phyloP scores from a whole-genome alignment of 192 early-diverging fungal genomes.

The Umbelopsis ramanniana region DNA sequence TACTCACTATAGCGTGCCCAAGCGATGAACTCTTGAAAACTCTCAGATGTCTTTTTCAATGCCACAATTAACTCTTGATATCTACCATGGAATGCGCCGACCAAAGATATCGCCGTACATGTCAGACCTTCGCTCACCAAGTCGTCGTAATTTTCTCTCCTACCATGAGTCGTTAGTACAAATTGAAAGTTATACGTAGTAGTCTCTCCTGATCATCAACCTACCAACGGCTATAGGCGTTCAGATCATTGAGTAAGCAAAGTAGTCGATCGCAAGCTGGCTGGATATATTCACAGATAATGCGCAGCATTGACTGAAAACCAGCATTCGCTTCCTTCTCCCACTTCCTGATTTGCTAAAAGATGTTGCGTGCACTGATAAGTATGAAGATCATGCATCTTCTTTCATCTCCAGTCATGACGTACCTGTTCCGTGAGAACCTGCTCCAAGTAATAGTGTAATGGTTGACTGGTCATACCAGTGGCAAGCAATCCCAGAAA shows the following conservation, averaged over 20 bases:
- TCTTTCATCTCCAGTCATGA: too few species aligned
- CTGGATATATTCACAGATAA: constrained; percentile 32
- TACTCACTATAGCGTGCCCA: constrained; percentile 17
- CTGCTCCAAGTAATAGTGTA: constrained; percentile 26
- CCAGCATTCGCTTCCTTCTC: constrained; percentile 24
- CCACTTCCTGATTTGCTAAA: constrained; percentile 29
- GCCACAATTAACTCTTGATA: constrained; percentile 2
- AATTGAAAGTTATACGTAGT: background rate
- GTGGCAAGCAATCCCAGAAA: constrained; percentile 30
- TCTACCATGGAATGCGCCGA: constrained; percentile 3
- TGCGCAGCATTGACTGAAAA: constrained; percentile 20
- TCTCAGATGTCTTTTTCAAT: constrained; percentile 16
- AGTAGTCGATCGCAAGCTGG: constrained; percentile 28
- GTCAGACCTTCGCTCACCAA: constrained; percentile 6
- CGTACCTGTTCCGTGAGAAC: constrained; percentile 27
- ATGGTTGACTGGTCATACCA: constrained; percentile 20
- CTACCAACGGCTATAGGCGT: constrained; percentile 31
- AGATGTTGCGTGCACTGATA: background rate
- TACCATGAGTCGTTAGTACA: background rate
- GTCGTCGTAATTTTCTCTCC: constrained; percentile 26
- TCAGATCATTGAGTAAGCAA: constrained; percentile 17
- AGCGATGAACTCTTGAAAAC: constrained; percentile 26
- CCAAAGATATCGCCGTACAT: background rate
- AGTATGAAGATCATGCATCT: background rate
- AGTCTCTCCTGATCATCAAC: background rate